phyloP scores from a whole-genome alignment of 768 basidiomycete genomes.

The Boletus patriciae region DNA sequence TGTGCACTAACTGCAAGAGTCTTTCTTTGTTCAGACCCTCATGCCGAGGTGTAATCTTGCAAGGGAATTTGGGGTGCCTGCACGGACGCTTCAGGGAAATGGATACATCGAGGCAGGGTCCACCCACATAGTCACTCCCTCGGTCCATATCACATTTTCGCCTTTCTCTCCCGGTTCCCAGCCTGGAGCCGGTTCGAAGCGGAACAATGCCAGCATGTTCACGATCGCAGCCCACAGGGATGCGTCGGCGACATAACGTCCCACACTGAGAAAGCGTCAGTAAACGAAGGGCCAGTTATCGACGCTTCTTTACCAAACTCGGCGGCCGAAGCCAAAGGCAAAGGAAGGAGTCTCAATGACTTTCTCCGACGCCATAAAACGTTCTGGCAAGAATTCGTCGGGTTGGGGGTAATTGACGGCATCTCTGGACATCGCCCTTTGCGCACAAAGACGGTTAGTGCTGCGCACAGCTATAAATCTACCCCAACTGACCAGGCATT shows the following conservation, averaged over 20 bases:
- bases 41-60: not conserved
- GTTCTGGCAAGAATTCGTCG: constrained; percentile 35
- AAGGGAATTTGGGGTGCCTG: not conserved
- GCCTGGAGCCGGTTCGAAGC: not conserved
- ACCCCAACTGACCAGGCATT: constrained; percentile 3
- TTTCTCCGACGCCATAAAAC: constrained; percentile 19
- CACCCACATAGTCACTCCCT: constrained; percentile 13
- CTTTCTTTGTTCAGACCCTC: not conserved
- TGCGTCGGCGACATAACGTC: constrained; percentile 39
- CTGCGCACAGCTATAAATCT: too few relatives aligned
- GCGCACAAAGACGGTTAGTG: not conserved
- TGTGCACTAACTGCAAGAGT: not conserved
- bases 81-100: too few relatives aligned
- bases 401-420: constrained; percentile 35
- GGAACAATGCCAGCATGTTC: constrained; percentile 9
- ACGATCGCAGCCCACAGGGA: constrained; percentile 27
- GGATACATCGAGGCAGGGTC: not conserved
- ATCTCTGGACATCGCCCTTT: constrained; percentile 37
- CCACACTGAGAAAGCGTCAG: constrained; percentile 32
- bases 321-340: constrained; percentile 40
- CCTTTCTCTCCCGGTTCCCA: constrained; percentile 5
- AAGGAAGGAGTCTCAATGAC: not conserved
- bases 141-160: constrained; percentile 6
- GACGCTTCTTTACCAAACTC: constrained; percentile 13
- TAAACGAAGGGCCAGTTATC: not conserved